Evolutionary conservation across 768 basidiomycete species (phyloP).

Genomic region (Candolleomyces efflorescens): DNA sequence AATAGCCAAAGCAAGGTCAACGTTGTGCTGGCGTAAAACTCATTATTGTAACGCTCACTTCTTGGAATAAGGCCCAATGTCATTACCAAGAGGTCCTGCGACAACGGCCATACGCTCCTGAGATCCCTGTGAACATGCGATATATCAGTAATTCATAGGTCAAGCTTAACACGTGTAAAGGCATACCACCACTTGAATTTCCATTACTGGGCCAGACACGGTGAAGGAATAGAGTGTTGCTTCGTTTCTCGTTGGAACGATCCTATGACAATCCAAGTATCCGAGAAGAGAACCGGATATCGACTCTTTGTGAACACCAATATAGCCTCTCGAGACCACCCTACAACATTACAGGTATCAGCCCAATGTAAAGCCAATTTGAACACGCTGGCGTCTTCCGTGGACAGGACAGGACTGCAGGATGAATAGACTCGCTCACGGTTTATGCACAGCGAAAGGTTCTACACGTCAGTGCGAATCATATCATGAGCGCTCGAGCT

Average conservation of each 20-base stretch:
- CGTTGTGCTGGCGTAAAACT: background rate
- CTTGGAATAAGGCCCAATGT: background rate
- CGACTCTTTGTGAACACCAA: slow-evolving; percentile 4
- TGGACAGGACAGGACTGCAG: background rate
- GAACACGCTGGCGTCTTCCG: background rate
- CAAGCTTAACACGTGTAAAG: background rate
- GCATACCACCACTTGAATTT: slow-evolving; percentile 2
- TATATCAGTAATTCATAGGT: background rate
- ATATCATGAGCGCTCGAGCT: no score
- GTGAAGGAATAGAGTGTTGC: slow-evolving; percentile 6
- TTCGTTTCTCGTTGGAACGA: background rate
- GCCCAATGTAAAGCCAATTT: background rate
- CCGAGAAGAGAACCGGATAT: slow-evolving; percentile 3
- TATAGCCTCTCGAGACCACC: slow-evolving; percentile 6
- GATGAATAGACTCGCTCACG: no score
- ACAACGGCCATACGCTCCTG: slow-evolving; percentile 6
- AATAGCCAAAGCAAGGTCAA: background rate
- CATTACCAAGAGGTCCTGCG: background rate
- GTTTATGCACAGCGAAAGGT: no score
- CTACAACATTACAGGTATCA: no score
- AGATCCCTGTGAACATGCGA: background rate
- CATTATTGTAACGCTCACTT: background rate
- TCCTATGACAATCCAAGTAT: slow-evolving; percentile 4
- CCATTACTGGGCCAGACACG: slow-evolving; percentile 3
- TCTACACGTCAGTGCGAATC: no score